These are phyloP conservation scores for Gardenia jasminoides DNA, from an alignment of 257 asterid genomes.

Conservation along the genomic window DNA sequence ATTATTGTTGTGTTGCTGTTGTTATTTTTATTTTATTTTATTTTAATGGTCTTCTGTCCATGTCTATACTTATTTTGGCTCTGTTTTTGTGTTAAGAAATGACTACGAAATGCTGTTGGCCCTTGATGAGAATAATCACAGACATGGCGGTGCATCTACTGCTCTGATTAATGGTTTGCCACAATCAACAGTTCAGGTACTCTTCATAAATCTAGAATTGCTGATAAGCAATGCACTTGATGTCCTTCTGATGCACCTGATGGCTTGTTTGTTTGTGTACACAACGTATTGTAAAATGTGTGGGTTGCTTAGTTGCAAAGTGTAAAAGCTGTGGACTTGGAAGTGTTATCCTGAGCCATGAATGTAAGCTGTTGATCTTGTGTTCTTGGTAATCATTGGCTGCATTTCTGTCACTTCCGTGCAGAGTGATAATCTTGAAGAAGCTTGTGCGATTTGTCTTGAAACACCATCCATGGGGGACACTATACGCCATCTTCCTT, in stretches of 20 bases:
- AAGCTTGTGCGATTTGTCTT: slow-evolving; percentile 83
- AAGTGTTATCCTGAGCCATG: neutral
- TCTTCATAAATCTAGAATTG: neutral
- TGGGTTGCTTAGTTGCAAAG: neutral
- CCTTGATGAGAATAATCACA: slow-evolving; percentile 81
- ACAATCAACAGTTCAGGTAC: slow-evolving; percentile 80
- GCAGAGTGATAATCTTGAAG: slow-evolving; percentile 70
- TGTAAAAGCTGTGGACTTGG: neutral
- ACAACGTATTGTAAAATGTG: neutral
- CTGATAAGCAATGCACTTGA: neutral
- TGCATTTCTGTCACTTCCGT: slow-evolving; percentile 6
- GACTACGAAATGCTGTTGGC: slow-evolving; percentile 92
- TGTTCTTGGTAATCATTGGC: neutral
- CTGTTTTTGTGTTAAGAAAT: slow-evolving; percentile 40
- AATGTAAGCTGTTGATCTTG: neutral
- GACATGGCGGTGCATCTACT: slow-evolving; percentile 65
- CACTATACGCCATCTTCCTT: slow-evolving; percentile 82
- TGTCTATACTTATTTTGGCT: slow-evolving; percentile 8
- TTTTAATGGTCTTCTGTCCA: neutral
- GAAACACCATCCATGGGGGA: slow-evolving; percentile 80
- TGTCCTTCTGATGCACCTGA: neutral
- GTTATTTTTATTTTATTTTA: too few species aligned
- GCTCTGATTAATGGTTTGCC: slow-evolving; percentile 77
- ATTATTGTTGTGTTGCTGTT: too few species aligned
- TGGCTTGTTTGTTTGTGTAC: neutral